Evolutionary conservation across 108 stramenopile genomes (phyloP), one percentile per base, ranked within the genome.

Genomic region (Ochromonas danica): DNA sequence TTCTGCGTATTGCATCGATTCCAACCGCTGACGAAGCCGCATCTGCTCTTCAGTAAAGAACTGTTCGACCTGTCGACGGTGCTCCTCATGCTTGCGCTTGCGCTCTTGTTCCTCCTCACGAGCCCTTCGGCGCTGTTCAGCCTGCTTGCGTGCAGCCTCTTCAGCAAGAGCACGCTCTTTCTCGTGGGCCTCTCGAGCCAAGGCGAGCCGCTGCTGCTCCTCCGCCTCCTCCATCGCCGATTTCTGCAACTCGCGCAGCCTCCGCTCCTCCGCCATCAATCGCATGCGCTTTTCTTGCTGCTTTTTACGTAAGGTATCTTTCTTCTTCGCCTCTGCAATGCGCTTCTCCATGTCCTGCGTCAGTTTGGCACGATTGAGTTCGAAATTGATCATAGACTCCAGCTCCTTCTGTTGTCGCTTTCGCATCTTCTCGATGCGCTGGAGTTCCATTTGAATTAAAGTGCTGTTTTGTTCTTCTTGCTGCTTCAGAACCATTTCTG

Each of bases 371-470:
- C 74, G 36, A 3, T 33, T 80, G 0, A 43, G 78, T 38, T 84
- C 83, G 25, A 74, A 75, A 79, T 85, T 83, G 39, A 87, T 80
- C 86, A 90, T 80, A 80, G 88, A 86, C 85, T 89, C 87, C 14
- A 90, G 40, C 87, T 90, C 89, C 80, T 85, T 83, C 43, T 87
- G 86, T 78, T 91, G 89, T 31, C 88, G 71, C 43, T 40, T 75
- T 84, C 70, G 77, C 84, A 90, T 87, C 86, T 87, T 89, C 61
- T 84, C 85, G 31, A 90, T 57, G 42, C 89, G 84, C 35, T 82
- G 62, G 82, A 86, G 78, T 61, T 91, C 90, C 40, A 80, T 70
- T 70, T 90, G 83, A 25, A 91, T 62, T 40, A 91, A 39, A 41
- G 88, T 89, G n/a, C 78, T 40, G 79, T 85, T 88, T 17, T 63